Conservation (phyloP, 1,139 yeast species). For the Pichia sp. region DNA sequence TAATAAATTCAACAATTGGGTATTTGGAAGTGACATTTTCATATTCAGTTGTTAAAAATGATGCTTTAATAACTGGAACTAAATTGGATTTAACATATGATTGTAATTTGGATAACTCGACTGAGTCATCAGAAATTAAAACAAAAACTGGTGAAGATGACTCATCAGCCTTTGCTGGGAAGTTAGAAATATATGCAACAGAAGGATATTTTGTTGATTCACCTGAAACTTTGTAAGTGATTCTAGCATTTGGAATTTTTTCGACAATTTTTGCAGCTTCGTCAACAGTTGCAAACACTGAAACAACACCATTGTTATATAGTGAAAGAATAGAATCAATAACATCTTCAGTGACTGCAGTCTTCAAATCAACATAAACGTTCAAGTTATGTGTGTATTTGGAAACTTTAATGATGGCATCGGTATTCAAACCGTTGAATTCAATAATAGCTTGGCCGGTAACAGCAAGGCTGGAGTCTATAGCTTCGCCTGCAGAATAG, state of each 20-base stretch:
- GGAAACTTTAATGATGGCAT: slow-evolving; percentile 17
- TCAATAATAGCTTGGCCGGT: slow-evolving; percentile 27
- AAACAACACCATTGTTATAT: slow-evolving; percentile 61
- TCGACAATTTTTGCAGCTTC: slow-evolving; percentile 33
- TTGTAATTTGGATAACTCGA: slow-evolving; percentile 4
- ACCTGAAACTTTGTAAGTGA: slow-evolving; percentile 36
- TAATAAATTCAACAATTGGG: slow-evolving; percentile 46
- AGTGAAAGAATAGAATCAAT: slow-evolving; percentile 38
- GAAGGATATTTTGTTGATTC: slow-evolving; percentile 15
- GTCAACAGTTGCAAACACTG: slow-evolving; percentile 37
- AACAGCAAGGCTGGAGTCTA: slow-evolving; percentile 16
- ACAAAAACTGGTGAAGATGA: slow-evolving; percentile 1
- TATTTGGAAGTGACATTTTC: slow-evolving; percentile 20
- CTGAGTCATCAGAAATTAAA: not conserved
- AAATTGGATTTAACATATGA: slow-evolving; percentile 30
- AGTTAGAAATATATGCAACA: slow-evolving; percentile 22
- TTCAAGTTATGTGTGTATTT: slow-evolving; percentile 16
- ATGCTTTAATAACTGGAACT: slow-evolving; percentile 42
- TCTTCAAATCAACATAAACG: slow-evolving; percentile 20
- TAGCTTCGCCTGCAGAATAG: slow-evolving; percentile 13
- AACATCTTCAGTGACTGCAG: slow-evolving; percentile 14
- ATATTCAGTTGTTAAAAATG: slow-evolving; percentile 39
- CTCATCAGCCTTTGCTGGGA: slow-evolving; percentile 5
- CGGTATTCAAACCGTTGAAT: slow-evolving; percentile 14
- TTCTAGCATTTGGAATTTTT: slow-evolving; percentile 52